phyloP scores from a whole-genome alignment of 257 asterid genomes.

The Solanum rostratum region DNA sequence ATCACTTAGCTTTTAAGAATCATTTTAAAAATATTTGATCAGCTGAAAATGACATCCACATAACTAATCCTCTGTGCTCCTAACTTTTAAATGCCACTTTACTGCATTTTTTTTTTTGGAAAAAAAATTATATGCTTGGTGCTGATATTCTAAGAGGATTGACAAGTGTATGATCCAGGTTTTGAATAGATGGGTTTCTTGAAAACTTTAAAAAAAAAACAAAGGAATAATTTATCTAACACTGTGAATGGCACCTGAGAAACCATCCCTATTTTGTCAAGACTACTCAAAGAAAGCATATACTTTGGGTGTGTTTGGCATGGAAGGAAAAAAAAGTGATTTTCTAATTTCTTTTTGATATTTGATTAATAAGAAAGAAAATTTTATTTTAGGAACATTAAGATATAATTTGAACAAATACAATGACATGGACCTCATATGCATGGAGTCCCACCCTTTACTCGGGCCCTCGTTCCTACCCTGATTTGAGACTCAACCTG shows the following conservation, averaged over 20 bases:
- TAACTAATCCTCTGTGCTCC: background rate
- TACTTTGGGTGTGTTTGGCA: background rate
- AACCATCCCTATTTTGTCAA: background rate
- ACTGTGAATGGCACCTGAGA: background rate
- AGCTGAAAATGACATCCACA: background rate
- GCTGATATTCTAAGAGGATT: background rate
- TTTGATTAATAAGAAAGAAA: background rate
- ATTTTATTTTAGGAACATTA: too few species aligned
- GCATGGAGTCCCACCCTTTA: background rate
- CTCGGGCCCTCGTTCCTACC: background rate
- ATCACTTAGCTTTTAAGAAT: background rate
- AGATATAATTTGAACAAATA: too few species aligned
- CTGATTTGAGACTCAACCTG: background rate
- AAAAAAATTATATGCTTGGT: background rate
- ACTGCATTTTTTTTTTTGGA: background rate
- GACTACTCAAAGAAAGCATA: background rate
- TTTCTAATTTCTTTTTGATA: too few species aligned
- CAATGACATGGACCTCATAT: background rate
- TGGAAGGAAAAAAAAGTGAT: background rate
- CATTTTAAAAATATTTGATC: background rate
- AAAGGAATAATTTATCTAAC: background rate
- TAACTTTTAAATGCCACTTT: constrained; percentile 3
- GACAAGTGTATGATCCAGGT: background rate
- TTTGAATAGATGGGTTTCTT: background rate
- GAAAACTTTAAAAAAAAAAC: background rate